These are phyloP conservation scores for Aspergillus intermedius DNA, from an alignment of 2,329 filamentous ascomycete genomes.

Conservation along the genomic window DNA sequence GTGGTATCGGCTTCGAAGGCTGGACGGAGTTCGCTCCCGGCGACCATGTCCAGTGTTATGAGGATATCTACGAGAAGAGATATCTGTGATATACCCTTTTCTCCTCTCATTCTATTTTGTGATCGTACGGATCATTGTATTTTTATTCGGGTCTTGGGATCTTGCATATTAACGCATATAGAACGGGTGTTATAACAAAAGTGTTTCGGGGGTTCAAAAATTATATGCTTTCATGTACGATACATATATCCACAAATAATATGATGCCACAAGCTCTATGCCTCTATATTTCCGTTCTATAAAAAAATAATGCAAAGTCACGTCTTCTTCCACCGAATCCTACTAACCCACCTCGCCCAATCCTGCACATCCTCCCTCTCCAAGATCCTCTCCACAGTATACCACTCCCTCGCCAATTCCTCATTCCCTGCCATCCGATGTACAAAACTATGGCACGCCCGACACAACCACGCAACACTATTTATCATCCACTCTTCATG, in stretches of 20 bases:
- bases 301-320: slow-evolving; percentile 16
- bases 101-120: neutral
- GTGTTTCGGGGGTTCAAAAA: neutral
- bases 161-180: neutral
- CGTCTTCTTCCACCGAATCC: slow-evolving; percentile 65
- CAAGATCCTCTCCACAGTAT: slow-evolving; percentile 64
- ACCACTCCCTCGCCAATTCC: slow-evolving; percentile 66
- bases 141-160: slow-evolving; percentile 3
- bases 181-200: neutral
- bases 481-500: slow-evolving; percentile 67
- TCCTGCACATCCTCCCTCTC: slow-evolving; percentile 63
- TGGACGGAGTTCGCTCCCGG: slow-evolving; percentile 75
- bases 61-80: slow-evolving; percentile 69
- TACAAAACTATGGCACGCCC: slow-evolving; percentile 77
- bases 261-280: neutral
- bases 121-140: slow-evolving; percentile 5
- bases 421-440: slow-evolving; percentile 70
- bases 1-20: slow-evolving; percentile 74
- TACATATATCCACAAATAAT: neutral
- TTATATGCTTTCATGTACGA: neutral
- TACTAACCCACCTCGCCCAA: slow-evolving; percentile 67
- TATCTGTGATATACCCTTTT: slow-evolving; percentile 25
- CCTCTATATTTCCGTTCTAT: neutral
- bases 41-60: slow-evolving; percentile 82
- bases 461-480: slow-evolving; percentile 79